phyloP scores from a whole-genome alignment of 2,329 filamentous ascomycete species.

The Blastomyces percursus region DNA sequence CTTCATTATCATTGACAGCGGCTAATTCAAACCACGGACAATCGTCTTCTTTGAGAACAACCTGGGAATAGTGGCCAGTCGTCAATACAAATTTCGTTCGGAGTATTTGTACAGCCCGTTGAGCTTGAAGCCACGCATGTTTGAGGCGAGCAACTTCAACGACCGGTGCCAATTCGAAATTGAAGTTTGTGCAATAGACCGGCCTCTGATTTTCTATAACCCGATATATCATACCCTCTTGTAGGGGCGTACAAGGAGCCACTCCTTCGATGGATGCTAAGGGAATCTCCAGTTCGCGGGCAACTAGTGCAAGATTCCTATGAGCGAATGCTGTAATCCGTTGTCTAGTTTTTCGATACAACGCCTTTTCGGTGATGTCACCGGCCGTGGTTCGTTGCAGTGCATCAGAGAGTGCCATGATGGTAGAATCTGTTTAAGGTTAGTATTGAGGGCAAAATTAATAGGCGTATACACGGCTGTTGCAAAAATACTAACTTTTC shows the following conservation, averaged over 20 bases:
- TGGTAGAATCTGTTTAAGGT: conserved; percentile 22
- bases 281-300: conserved; percentile 42
- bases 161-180: conserved; percentile 41
- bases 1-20: conserved; percentile 19
- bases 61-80: conserved; percentile 65
- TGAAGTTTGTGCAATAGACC: conserved; percentile 70
- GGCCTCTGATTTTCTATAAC: conserved; percentile 47
- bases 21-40: conserved; percentile 38
- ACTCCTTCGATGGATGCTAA: conserved; percentile 56
- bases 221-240: conserved; percentile 73
- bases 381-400: conserved; percentile 11
- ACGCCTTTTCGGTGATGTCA: conserved; percentile 10
- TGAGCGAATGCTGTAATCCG: conserved; percentile 54
- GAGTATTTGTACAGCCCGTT: conserved; percentile 50
- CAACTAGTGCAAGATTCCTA: conserved; percentile 45
- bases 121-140: conserved; percentile 47
- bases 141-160: conserved; percentile 42
- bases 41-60: conserved; percentile 41
- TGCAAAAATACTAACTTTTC: conserved; percentile 35
- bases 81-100: conserved; percentile 64
- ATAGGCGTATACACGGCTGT: conserved; percentile 23
- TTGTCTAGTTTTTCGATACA: conserved; percentile 45
- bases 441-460: conserved; percentile 36
- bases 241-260: conserved; percentile 71
- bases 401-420: conserved; percentile 30